Evolutionary conservation across 2,329 filamentous ascomycete genomes (phyloP), one percentile per base, ranked within the genome.

Genomic region (Trichoderma semiorbis): DNA sequence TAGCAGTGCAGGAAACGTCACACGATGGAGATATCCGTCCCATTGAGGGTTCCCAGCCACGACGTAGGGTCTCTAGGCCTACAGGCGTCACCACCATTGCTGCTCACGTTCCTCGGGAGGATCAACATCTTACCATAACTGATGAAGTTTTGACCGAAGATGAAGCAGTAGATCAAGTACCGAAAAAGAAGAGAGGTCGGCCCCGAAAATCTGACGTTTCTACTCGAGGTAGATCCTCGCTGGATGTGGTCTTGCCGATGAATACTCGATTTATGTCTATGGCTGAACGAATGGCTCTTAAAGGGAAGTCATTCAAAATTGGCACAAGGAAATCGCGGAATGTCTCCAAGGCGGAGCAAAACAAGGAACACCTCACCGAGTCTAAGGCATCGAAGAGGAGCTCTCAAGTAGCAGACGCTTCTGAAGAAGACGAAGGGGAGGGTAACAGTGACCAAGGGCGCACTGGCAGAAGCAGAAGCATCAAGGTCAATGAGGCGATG

Each of bases 261-360:
- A 74, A 76, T 60, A 76, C 76, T 12, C 78, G 81, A 12, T 83
- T 86, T 62, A 81, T 89, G 80, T 89, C 88, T 7, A 85, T 90
- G 84, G 83, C 84, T 47, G 87, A 89, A 75, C 83, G 86, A n/a
- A 85, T 88, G 83, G 86, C 84, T 39, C 79, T 87, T 2, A 83
- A 80, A 66, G 87, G 87, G 12, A 88, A 84, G 77, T 85, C 83
- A 67, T 84, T 89, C 74, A 87, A 84, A 78, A 88, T 89, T 58
- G 80, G 81, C 26, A 79, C 79, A 70, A 80, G 81, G 16, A 83
- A 78, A 72, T 68, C 74, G 7, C 73, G 55, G 16, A 62, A 36
- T 14, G 47, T 71, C 11, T 55, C n/a, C 26, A 55, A 24, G 28
- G 26, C 21, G n/a, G 21, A n/a, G 14, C 36, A 47, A 53, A 55